Percentiles rank a stretch among this genome's conserved stretches.
phyloP scores from a whole-genome alignment of 192 early-diverging fungal genomes.

The Dissophora globulifera region DNA sequence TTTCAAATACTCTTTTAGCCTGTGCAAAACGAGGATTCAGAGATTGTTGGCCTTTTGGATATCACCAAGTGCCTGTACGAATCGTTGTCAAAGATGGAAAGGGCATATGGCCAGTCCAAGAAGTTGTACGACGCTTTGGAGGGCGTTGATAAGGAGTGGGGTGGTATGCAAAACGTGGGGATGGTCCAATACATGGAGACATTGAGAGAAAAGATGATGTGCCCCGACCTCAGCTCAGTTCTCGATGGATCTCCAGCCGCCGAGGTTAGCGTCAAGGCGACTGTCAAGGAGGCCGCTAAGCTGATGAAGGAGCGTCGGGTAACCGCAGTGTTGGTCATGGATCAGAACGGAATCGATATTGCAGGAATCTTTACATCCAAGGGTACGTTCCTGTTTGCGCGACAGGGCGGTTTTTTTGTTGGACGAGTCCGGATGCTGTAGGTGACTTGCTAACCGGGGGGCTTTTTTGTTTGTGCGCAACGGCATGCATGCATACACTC shows the following conservation, averaged over 20 bases:
- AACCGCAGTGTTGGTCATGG: slow-evolving; percentile 81
- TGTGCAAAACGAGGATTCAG: slow-evolving; percentile 86
- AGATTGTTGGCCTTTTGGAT: slow-evolving; percentile 86
- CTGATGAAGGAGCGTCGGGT: slow-evolving; percentile 79
- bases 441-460: neutral
- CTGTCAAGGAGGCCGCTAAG: slow-evolving; percentile 77
- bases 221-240: slow-evolving; percentile 90
- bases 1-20: slow-evolving; percentile 61
- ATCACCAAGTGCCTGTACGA: slow-evolving; percentile 90
- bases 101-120: slow-evolving; percentile 82
- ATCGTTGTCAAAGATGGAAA: slow-evolving; percentile 86
- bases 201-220: slow-evolving; percentile 87
- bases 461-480: neutral
- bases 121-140: slow-evolving; percentile 84
- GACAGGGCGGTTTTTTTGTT: too few relatives aligned
- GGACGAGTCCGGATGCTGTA: too few relatives aligned
- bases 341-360: slow-evolving; percentile 69
- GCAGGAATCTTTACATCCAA: slow-evolving; percentile 94
- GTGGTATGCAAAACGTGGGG: slow-evolving; percentile 70
- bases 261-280: slow-evolving; percentile 71
- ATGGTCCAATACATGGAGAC: slow-evolving; percentile 78
- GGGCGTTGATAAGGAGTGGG: slow-evolving; percentile 86
- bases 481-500: neutral
- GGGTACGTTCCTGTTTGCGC: slow-evolving; percentile 18
- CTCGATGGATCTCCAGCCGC: slow-evolving; percentile 73